Evolutionary conservation across 768 basidiomycete species (phyloP).

Genomic region (Amanita rimosa): DNA sequence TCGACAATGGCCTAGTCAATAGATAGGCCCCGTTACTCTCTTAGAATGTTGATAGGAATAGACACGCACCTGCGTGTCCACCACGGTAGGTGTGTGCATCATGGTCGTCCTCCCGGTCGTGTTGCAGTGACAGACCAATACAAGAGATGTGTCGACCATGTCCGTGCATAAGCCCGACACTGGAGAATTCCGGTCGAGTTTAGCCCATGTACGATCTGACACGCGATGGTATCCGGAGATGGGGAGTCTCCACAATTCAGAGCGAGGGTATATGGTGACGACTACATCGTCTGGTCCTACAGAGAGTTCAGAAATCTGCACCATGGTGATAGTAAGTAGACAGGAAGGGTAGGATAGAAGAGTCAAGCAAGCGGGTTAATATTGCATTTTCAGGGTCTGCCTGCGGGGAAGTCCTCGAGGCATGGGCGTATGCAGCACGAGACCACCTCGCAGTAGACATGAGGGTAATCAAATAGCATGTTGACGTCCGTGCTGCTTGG

Average conservation of each 20-base stretch:
- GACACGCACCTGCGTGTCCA: constrained; percentile 1
- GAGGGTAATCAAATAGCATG: constrained; percentile 4
- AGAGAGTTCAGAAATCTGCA: constrained; percentile 4
- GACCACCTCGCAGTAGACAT: constrained; percentile 3
- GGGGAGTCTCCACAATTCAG: constrained; percentile 3
- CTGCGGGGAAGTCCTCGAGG: constrained; percentile 5
- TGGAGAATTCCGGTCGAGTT: background rate
- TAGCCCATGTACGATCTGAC: constrained; percentile 7
- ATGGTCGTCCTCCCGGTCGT: constrained; percentile 4
- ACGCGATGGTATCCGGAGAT: background rate
- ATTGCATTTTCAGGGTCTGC: constrained; percentile 5
- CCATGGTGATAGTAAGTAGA: constrained; percentile 4
- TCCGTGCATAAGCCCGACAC: constrained; percentile 3
- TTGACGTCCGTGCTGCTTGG: background rate
- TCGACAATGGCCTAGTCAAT: constrained; percentile 2
- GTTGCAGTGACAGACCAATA: constrained; percentile 3
- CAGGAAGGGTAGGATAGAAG: background rate
- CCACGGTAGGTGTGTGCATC: constrained; percentile 5
- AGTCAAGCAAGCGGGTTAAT: background rate
- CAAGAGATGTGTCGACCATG: constrained; percentile 1
- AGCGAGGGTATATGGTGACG: constrained; percentile 5
- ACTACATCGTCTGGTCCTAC: constrained; percentile 5
- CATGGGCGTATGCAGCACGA: constrained; percentile 1
- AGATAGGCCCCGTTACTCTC: background rate
- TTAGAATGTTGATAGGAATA: background rate